Evolutionary conservation across 2,329 filamentous ascomycete species (phyloP).

Genomic region (Incumbomyces lentus): DNA sequence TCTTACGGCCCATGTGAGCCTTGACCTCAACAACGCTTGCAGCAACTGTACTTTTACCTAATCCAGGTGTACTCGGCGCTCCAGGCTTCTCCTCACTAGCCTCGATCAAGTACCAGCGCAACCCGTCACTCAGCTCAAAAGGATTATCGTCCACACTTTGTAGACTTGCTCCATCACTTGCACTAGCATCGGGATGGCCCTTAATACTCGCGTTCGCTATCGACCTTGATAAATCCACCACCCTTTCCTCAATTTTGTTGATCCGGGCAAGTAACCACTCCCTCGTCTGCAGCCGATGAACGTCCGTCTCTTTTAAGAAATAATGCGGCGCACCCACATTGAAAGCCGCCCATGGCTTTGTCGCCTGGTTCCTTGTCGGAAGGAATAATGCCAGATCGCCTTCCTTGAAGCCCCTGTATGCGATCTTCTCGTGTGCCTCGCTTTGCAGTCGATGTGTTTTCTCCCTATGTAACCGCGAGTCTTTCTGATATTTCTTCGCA

Average conservation of each 20-base stretch:
- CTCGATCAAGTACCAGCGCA: conserved; percentile 94
- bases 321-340: conserved; percentile 96
- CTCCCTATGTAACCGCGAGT: conserved; percentile 76
- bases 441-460: conserved; percentile 70
- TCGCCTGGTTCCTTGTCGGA: conserved; percentile 86
- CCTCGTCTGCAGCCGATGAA: conserved; percentile 68
- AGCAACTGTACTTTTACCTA: conserved; percentile 85
- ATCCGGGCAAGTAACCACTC: conserved; percentile 98
- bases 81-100: conserved; percentile 85
- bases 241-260: conserved; percentile 77
- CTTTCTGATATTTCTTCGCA: conserved; percentile 85
- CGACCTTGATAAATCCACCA: conserved; percentile 82
- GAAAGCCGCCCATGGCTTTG: conserved; percentile 94
- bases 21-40: conserved; percentile 78
- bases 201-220: conserved; percentile 45
- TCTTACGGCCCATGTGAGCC: conserved; percentile 42
- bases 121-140: conserved; percentile 86
- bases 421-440: conserved; percentile 91
- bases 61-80: conserved; percentile 81
- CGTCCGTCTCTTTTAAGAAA: conserved; percentile 87
- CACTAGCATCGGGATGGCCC: conserved; percentile 37
- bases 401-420: conserved; percentile 90
- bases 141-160: conserved; percentile 73
- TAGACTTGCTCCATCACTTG: conserved; percentile 40
- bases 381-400: conserved; percentile 90